phyloP scores from a whole-genome alignment of 257 asterid species.

The Ehretia macrophylla region DNA sequence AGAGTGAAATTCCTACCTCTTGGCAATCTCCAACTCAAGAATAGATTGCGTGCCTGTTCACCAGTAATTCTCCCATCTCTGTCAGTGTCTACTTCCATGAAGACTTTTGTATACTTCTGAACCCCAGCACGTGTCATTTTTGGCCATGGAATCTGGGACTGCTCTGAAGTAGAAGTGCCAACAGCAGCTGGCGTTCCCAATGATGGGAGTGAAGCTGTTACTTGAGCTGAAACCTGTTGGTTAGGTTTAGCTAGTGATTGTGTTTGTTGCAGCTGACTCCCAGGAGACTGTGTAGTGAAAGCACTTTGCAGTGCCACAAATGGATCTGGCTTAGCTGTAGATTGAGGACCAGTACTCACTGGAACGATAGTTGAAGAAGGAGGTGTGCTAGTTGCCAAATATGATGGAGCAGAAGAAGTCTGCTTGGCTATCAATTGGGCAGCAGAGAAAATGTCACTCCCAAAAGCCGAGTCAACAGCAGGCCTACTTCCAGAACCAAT shows the following conservation, averaged over 20 bases:
- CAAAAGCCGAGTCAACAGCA: constrained; percentile 31
- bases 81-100: constrained; percentile 82
- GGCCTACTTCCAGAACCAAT: constrained; percentile 47
- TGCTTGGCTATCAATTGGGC: no score
- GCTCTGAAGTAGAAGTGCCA: constrained; percentile 45
- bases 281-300: constrained; percentile 47
- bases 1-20: constrained; percentile 43
- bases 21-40: constrained; percentile 93
- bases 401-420: constrained; percentile 46
- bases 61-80: constrained; percentile 91
- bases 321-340: constrained; percentile 64
- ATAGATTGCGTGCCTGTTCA: constrained; percentile 85
- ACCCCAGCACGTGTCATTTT: constrained; percentile 92
- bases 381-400: constrained; percentile 36
- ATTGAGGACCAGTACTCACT: constrained; percentile 36
- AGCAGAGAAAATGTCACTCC: constrained; percentile 65
- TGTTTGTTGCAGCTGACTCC: constrained; percentile 43
- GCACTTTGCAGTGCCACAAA: constrained; percentile 70
- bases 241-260: constrained; percentile 50
- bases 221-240: constrained; percentile 58
- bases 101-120: constrained; percentile 89
- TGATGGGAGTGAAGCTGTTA: constrained; percentile 39
- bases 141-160: constrained; percentile 79
- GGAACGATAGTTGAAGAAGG: constrained; percentile 52
- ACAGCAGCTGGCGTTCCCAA: constrained; percentile 46